Evolutionary conservation across 495 filamentous ascomycete genomes (phyloP), one percentile per base, ranked within the genome.

Genomic region (Bryoglossum gracile): DNA sequence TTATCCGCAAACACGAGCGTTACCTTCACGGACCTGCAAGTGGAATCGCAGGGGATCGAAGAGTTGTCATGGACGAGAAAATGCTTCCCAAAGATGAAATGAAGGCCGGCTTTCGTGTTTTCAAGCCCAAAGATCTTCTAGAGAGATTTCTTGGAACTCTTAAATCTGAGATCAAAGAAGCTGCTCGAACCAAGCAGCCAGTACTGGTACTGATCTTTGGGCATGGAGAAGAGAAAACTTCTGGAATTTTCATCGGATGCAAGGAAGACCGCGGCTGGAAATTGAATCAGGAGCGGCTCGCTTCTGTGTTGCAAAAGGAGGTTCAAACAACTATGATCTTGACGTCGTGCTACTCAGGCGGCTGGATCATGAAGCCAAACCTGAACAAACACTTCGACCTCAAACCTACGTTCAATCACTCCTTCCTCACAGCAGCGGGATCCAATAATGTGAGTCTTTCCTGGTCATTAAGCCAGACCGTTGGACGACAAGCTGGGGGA

Each of bases 331-430:
- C 55, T 24, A n/a, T 63, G n/a, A 33, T 63, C 14, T 43, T 51
- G 21, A 61, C 60, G 16, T 48, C 55, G 17, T 63, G 55, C 42
- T 63, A 54, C 50, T 56, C 55, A 33, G 60, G 58, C 8, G 58
- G 60, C 26, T 63, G 60, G 60, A 41, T 54, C 28, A 48, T 48
- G 35, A 41, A 41, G 14, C 50, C 50, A 41, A 53, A 48, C 48
- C 25, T 36, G 3, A 37, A 24, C 37, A 21, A 41, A 25, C 3
- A 48, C 10, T 46, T 53, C 24, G 43, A 46, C 18, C 46, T 49
- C 30, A 51, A 56, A 25, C 58, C 58, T 14, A 36, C 36, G 4
- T 36, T 61, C 28, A 59, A 61, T 38, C 32, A 44, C 19, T 48
- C 60, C 14, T 38, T 47, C 21, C 50, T 61, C 23, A 43, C 58